A percentile compares a stretch with the other conserved stretches of the same genome.
These are phyloP conservation scores for Orbilia blumenaviensis DNA, from an alignment of 2,329 filamentous ascomycete genomes.

Conservation along the genomic window DNA sequence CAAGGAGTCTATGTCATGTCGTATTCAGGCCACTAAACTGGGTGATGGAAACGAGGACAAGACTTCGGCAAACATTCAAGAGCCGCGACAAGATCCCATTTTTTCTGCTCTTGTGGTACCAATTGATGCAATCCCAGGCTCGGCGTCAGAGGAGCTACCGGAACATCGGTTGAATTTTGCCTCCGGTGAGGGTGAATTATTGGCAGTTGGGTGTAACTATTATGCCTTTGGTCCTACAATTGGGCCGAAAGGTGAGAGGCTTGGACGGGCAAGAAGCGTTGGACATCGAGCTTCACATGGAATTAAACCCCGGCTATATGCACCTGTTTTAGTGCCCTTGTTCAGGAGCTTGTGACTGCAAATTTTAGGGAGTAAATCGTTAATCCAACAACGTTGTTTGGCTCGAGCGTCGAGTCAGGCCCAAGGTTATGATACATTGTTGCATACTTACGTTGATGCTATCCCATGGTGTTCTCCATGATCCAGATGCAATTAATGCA, in stretches of 20 bases:
- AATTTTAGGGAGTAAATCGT: conserved; percentile 13
- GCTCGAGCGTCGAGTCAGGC: neutral
- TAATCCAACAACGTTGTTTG: neutral
- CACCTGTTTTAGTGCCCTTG: conserved; percentile 3
- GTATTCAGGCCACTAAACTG: conserved; percentile 32
- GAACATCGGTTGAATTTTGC: conserved; percentile 36
- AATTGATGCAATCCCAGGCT: neutral
- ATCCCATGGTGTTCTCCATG: neutral
- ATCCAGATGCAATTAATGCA: neutral
- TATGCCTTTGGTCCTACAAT: conserved; percentile 3
- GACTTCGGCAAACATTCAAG: conserved; percentile 4
- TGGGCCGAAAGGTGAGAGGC: conserved; percentile 16
- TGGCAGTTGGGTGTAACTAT: neutral
- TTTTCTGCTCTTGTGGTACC: neutral
- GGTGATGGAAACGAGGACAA: conserved; percentile 5
- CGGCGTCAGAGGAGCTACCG: neutral
- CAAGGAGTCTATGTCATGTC: conserved; percentile 13
- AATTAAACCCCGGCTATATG: conserved; percentile 38
- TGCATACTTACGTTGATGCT: no score
- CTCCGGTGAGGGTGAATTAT: conserved; percentile 11
- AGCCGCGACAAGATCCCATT: conserved; percentile 1
- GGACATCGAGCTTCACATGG: conserved; percentile 44
- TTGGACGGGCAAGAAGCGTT: conserved; percentile 31
- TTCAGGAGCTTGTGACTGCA: conserved; percentile 39
- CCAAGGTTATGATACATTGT: neutral